Percentiles rank a stretch among this genome's conserved stretches.
Evolutionary conservation across 1,284 basidiomycete species (phyloP).

Genomic region (Ceratobasidium sp.): DNA sequence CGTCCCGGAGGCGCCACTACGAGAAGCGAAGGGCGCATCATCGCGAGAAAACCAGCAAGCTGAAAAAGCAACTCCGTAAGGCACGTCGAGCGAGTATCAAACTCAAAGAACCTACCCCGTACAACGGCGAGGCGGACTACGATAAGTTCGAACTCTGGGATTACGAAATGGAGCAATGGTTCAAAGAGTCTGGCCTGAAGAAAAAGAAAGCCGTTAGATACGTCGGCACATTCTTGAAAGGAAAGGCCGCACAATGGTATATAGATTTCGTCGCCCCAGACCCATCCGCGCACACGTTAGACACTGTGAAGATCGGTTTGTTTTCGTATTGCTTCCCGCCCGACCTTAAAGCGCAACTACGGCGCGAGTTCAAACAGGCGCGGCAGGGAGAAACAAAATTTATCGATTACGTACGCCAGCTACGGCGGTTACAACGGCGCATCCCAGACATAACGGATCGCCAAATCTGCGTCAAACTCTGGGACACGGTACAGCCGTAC

Average conservation of each 20-base stretch:
- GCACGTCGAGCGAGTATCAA: not conserved
- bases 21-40: not conserved
- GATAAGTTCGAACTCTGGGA: conserved; percentile 37
- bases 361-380: conserved; percentile 46
- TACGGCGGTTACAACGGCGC: conserved; percentile 2
- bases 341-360: conserved; percentile 55
- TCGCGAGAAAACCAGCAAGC: not conserved
- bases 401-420: conserved; percentile 50
- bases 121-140: conserved; percentile 25
- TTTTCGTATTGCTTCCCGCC: conserved; percentile 64
- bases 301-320: conserved; percentile 47
- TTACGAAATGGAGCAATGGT: conserved; percentile 26
- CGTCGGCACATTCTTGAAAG: conserved; percentile 30
- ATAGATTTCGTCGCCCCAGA: conserved; percentile 37
- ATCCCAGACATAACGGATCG: conserved; percentile 20
- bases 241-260: conserved; percentile 27
- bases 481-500: conserved; percentile 39
- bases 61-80: not conserved
- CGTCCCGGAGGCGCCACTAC: too few relatives aligned
- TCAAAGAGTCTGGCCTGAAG: conserved; percentile 8
- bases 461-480: conserved; percentile 23
- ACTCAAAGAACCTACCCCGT: conserved; percentile 3
- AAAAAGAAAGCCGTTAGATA: conserved; percentile 2
- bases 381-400: conserved; percentile 50
- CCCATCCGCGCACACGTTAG: not conserved